Base-by-base conservation (phyloP, 805 yeast genomes). In the Metschnikowia peoriensis region DNA sequence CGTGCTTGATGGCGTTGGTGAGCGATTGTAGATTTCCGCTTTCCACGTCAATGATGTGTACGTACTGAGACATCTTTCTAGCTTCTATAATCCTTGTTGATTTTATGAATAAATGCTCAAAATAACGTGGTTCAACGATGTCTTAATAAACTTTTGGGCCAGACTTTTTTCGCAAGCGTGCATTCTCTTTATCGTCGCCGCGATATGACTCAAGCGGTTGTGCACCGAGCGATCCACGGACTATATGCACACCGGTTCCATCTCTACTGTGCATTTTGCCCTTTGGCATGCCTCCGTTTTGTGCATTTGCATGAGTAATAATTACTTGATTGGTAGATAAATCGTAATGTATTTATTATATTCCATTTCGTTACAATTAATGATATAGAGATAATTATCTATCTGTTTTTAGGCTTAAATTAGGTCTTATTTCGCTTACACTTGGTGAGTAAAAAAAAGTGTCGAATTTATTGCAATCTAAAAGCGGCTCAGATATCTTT, bases 11-110 rank as follows among this genome's bases (percentile, higher is more conserved):
- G 1, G 98, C 97, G 70, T 94, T 94, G 49, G 83, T 81, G 50
- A 94, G 75, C 0, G 98, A 93, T 63, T 89, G 93, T 51, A 94
- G 72, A 66, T 94, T 94, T 1, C 99, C 99, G 65, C 96, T 88
- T 65, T 90, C 93, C 9, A 92, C 94, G 64, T 94, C 98, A 52
- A 94, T 88, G 41, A 94, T 83, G 69, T 89, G 79, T n/a, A 66
- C 64, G 29, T 14, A 15, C n/a, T 49, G 45, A 8, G 52, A 12
- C 52, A 49, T 47, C 14, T 32, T 32, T 29, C 10, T 29, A 29
- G 10, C 10, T 8, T 29, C 7, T 29, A 8, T 29, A 8, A 8
- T 29, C 10, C 10, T 29, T 29, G 10, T 10, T 29, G 10, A 5
- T 12, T 38, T 38, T 38, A 9, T 38, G 42, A 32, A 7, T 8